Evolutionary conservation across 2,329 filamentous ascomycete genomes (phyloP).

Genomic region (Fusarium floridanum): DNA sequence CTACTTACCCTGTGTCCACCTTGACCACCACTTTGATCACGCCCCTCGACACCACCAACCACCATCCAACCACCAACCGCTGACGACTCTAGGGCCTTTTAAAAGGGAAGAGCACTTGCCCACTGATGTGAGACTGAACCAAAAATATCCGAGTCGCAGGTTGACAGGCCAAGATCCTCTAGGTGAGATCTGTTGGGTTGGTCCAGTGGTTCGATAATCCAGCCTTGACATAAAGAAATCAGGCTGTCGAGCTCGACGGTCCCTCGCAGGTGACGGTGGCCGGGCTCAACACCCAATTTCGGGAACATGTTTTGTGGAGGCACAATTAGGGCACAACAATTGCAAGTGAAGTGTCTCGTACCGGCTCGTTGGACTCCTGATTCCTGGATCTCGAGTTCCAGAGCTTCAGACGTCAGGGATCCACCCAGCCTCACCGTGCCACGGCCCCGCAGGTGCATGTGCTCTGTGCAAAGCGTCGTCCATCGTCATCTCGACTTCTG

Average conservation of each 20-base stretch:
- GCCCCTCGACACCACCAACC: slow-evolving; percentile 39
- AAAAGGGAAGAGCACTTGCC: slow-evolving; percentile 22
- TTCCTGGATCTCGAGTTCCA: slow-evolving; percentile 37
- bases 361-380: slow-evolving; percentile 44
- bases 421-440: slow-evolving; percentile 46
- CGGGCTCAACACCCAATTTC: slow-evolving; percentile 12
- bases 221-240: background rate
- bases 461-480: slow-evolving; percentile 35
- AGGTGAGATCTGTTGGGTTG: slow-evolving; percentile 7
- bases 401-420: slow-evolving; percentile 43
- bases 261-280: background rate
- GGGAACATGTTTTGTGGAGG: slow-evolving; percentile 40
- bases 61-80: slow-evolving; percentile 25
- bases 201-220: background rate
- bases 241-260: background rate
- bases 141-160: slow-evolving; percentile 21
- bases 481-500: slow-evolving; percentile 44
- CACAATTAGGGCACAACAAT: slow-evolving; percentile 49
- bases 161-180: slow-evolving; percentile 16
- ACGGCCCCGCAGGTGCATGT: slow-evolving; percentile 44
- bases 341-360: slow-evolving; percentile 39
- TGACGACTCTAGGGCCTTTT: slow-evolving; percentile 30
- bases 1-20: slow-evolving; percentile 43
- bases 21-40: slow-evolving; percentile 31
- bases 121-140: slow-evolving; percentile 24